A percentile compares a stretch with the other conserved stretches of the same genome.
These are phyloP conservation scores for Chaetothyriales sp. DNA, from an alignment of 2,329 filamentous ascomycete species.

Conservation along the genomic window DNA sequence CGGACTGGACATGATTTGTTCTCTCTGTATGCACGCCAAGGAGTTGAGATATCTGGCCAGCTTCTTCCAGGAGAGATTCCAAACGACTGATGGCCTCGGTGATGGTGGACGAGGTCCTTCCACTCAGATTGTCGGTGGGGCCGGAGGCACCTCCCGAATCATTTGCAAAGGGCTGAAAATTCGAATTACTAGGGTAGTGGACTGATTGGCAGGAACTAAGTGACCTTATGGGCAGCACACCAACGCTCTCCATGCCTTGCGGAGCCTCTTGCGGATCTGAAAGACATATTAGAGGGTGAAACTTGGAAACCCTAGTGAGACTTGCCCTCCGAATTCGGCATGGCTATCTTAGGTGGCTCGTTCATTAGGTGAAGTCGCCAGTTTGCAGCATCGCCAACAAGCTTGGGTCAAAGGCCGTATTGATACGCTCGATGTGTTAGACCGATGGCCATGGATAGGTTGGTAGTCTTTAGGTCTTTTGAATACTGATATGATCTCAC, in stretches of 20 bases:
- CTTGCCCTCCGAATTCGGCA: not conserved
- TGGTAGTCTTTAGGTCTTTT: too few relatives aligned
- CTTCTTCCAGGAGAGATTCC: constrained; percentile 25
- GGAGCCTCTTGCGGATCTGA: not conserved
- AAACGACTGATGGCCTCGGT: constrained; percentile 24
- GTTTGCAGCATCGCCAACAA: not conserved
- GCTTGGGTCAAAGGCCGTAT: too few relatives aligned
- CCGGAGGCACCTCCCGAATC: not conserved
- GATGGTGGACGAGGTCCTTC: constrained; percentile 17
- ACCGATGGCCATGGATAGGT: too few relatives aligned
- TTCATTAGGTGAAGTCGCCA: not conserved
- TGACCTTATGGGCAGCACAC: not conserved
- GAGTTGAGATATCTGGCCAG: constrained; percentile 24
- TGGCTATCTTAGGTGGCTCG: not conserved
- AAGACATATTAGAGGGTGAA: too few relatives aligned
- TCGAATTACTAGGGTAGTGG: not conserved
- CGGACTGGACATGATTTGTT: not conserved
- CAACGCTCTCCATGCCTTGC: not conserved
- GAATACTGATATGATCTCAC: too few relatives aligned
- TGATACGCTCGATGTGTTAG: not conserved
- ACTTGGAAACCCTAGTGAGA: not conserved
- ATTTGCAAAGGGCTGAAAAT: not conserved
- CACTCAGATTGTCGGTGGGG: not conserved
- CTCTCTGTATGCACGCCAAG: not conserved
- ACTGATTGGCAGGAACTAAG: not conserved